Percentiles rank a stretch among this genome's conserved stretches.
These are phyloP conservation scores for Millerozyma miso DNA, from an alignment of 805 yeast species.

Conservation along the genomic window DNA sequence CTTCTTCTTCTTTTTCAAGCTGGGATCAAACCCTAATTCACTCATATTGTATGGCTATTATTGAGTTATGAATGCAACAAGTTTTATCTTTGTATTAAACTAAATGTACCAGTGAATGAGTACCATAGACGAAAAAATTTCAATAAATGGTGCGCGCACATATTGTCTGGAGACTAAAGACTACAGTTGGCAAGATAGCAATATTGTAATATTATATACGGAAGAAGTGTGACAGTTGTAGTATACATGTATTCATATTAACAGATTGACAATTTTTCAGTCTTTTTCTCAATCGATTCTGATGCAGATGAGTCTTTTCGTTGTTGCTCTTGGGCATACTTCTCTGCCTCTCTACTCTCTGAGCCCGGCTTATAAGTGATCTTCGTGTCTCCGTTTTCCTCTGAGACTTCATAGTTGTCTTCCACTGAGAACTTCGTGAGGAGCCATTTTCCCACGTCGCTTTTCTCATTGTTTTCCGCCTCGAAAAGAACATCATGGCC, in stretches of 20 bases:
- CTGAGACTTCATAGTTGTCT: slow-evolving; percentile 45
- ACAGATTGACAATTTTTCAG: slow-evolving; percentile 23
- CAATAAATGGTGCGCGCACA: slow-evolving; percentile 2
- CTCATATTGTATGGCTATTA: slow-evolving; percentile 25
- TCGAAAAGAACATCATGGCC: slow-evolving; percentile 85
- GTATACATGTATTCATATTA: background rate
- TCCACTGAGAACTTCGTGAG: slow-evolving; percentile 68
- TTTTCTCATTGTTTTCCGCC: slow-evolving; percentile 76
- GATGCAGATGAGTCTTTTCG: slow-evolving; percentile 40
- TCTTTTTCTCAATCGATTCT: slow-evolving; percentile 35
- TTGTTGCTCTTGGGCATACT: slow-evolving; percentile 12
- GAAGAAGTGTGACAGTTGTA: background rate
- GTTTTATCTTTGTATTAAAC: background rate
- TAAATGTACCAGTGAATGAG: background rate
- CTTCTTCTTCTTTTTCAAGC: slow-evolving; percentile 79
- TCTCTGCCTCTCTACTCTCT: slow-evolving; percentile 40
- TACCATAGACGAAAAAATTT: slow-evolving; percentile 1
- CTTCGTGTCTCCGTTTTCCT: slow-evolving; percentile 37
- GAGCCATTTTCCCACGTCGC: slow-evolving; percentile 74
- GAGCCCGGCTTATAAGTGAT: slow-evolving; percentile 40
- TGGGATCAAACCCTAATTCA: slow-evolving; percentile 68
- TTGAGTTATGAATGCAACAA: background rate
- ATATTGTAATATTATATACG: background rate
- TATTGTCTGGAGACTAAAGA: background rate
- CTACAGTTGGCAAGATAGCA: too few relatives aligned